Evolutionary conservation across 345 rosid species (phyloP), one percentile per base, ranked within the genome.

Genomic region (Salix viminalis): DNA sequence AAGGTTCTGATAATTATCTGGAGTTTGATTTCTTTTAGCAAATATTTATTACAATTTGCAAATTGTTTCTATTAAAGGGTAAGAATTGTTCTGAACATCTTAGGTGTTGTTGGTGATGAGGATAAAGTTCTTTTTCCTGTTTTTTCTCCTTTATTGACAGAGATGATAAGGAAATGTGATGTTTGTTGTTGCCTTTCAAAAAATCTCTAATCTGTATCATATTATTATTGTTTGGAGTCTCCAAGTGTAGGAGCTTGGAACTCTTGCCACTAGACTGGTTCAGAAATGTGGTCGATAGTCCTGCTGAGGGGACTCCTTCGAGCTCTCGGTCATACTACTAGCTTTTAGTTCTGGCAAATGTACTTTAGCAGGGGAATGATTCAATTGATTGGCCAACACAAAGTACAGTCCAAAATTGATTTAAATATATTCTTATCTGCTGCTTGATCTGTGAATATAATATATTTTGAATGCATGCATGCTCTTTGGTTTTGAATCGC

Each of bases 21-120:
- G 97, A 94, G 82, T 92, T 91, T 77, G 98, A 92, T 88, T 94
- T 91, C 94, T 91, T 94, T 85, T 92, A 91, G 94, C 71, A 37
- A 72, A 34, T 77, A 74, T 72, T 74, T 42, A 56, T 65, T 71
- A 52, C 76, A 46, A 58, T 58, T 65, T 67, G 79, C 77, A 84
- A 36, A 80, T 75, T 82, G 79, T 80, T 82, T 85, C 75, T 69
- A 73, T 82, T 79, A 83, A 88, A 64, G 79, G 77, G 78, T 75
- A 81, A 83, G 79, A 82, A 81, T 67, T 82, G 86, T 78, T 84
- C 65, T 82, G 60, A 75, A 83, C 82, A 79, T 74, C 79, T 68
- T 65, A 16, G 66, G 79, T 81, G 79, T 77, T 70, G 79, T 54
- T 75, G 83, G 86, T 50, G 74, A 74, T 64, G 81, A 82, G 79